Base-by-base conservation (phyloP, 495 filamentous ascomycete genomes). In the Penicillium desertorum region DNA sequence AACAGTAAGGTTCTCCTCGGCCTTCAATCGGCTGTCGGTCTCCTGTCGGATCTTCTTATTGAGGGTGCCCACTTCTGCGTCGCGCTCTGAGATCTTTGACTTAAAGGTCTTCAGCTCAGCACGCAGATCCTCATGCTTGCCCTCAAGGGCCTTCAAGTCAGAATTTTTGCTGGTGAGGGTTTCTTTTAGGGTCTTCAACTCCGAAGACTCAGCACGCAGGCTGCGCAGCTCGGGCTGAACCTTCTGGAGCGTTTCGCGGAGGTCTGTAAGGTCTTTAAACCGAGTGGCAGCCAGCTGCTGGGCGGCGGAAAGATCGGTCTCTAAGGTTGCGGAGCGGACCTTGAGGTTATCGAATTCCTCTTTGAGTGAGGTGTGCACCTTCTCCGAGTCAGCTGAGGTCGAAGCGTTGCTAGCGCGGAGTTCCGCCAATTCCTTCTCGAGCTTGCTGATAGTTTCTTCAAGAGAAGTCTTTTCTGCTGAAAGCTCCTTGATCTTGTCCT, bases 251-350 rank as follows among this genome's bases (percentile, higher is more conserved):
- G 90, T 81, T 36, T 90, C 86, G 30, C 86, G 76, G 44, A 94
- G 72, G 37, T 96, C 89, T 0, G 86, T 88, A 3, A 96, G 73
- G 54, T 96, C 92, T 65, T 92, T 96, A 74, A 91, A 98, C 9
- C 95, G 81, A 27, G 83, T 84, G 45, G 91, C 83, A 1, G 94
- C 91, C 19, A 98, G 76, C 67, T 95, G 85, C 63, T 97, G 81
- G 0, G 91, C 88, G 9, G 92, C 93, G 1, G 86, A 88, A 14
- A 97, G 80, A 68, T 98, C 93, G 3, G 86, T 90, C 58, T 95
- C 86, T 10, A 97, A 69, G 0, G 83, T 82, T 4, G 81, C 78
- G 0, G 86, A 80, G 62, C 85, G 89, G 37, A 80, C 68, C 66
- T 89, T 91, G 44, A 96, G 76, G 39, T 81, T 82, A 53, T 96